Percentiles rank a stretch among this genome's conserved stretches.
Conservation (phyloP, 352 stramenopile species). For the Phytophthora kernoviae region DNA sequence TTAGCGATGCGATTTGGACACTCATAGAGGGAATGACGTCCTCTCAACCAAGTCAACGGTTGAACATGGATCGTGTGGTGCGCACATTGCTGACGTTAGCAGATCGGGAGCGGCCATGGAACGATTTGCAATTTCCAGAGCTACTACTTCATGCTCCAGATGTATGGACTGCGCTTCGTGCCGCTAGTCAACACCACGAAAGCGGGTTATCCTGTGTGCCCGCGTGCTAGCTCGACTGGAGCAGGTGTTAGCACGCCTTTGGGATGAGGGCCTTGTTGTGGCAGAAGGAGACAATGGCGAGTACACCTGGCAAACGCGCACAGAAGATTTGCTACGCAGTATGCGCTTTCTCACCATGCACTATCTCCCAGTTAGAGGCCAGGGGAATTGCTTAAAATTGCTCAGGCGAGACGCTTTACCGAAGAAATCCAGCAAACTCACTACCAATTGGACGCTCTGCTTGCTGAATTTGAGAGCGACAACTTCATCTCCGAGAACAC, state of each 20-base stretch:
- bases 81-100: conserved; percentile 19
- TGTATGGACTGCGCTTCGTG: conserved; percentile 34
- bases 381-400: conserved; percentile 29
- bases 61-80: conserved; percentile 27
- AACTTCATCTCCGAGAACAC: conserved; percentile 3
- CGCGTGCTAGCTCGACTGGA: conserved; percentile 32
- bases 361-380: conserved; percentile 20
- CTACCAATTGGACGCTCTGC: conserved; percentile 27
- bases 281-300: conserved; percentile 21
- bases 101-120: conserved; percentile 30
- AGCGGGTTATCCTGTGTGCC: conserved; percentile 28
- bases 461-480: conserved; percentile 31
- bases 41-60: conserved; percentile 8
- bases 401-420: conserved; percentile 28
- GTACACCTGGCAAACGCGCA: conserved; percentile 37
- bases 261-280: conserved; percentile 31
- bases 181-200: conserved; percentile 23
- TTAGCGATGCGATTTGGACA: conserved; percentile 1
- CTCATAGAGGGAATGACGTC: conserved; percentile 21
- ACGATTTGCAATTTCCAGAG: conserved; percentile 35
- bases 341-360: conserved; percentile 26
- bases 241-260: conserved; percentile 26
- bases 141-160: conserved; percentile 33
- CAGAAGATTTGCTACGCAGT: conserved; percentile 36
- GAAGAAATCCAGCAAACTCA: conserved; percentile 36